These are phyloP conservation scores for Nakaseomyces sp. DNA, from an alignment of 1,139 yeast species.

Conservation along the genomic window DNA sequence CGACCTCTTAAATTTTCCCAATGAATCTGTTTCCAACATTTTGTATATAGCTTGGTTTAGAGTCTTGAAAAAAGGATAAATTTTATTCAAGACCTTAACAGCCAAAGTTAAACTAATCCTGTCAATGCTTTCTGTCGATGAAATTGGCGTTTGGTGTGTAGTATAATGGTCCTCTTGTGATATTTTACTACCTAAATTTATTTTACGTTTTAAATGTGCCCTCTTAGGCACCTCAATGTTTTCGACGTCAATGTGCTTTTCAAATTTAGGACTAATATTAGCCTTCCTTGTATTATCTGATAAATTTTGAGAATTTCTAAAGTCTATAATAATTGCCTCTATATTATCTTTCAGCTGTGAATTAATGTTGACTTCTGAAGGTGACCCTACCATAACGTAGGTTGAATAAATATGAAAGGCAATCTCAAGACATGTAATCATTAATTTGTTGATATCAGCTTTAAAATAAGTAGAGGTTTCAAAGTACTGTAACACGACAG, in stretches of 20 bases:
- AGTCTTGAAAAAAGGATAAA: neutral
- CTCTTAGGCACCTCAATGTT: neutral
- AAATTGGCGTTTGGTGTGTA: neutral
- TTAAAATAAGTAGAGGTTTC: neutral
- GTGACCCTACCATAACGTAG: constrained; percentile 61
- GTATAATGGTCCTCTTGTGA: neutral
- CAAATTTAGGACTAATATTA: neutral
- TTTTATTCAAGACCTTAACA: neutral
- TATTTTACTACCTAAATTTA: neutral
- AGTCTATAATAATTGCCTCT: neutral
- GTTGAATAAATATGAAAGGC: constrained; percentile 60
- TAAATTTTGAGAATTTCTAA: neutral
- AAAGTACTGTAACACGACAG: too few species aligned
- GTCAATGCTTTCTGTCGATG: constrained; percentile 11
- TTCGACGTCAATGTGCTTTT: neutral
- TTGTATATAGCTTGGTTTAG: neutral
- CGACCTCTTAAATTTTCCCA: neutral
- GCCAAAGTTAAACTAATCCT: neutral
- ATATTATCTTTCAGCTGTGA: constrained; percentile 46
- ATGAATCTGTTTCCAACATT: constrained; percentile 2
- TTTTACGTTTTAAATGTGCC: neutral
- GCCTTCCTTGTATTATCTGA: neutral
- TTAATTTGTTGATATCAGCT: neutral
- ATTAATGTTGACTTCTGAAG: constrained; percentile 64
- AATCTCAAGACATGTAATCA: constrained; percentile 39